Percentiles rank a stretch among this genome's conserved stretches.
Evolutionary conservation across 2,329 filamentous ascomycete species (phyloP).

Genomic region (Clonostachys rosea): DNA sequence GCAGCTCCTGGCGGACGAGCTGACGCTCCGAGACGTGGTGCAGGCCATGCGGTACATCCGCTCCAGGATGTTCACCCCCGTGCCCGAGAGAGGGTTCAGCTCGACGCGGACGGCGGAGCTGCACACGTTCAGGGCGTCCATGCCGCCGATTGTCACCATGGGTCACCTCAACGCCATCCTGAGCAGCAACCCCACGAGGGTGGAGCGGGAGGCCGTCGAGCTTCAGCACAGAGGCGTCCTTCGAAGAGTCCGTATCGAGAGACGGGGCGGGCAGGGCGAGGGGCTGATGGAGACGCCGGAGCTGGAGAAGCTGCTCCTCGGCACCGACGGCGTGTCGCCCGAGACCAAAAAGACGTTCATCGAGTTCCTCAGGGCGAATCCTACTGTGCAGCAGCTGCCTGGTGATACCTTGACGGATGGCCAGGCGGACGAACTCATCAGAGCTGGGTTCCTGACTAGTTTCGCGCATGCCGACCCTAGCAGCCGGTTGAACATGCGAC

Average conservation of each 20-base stretch:
- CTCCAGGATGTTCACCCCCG: conserved; percentile 56
- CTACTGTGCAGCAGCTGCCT: conserved; percentile 27
- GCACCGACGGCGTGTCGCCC: conserved; percentile 26
- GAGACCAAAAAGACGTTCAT: conserved; percentile 46
- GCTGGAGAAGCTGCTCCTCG: conserved; percentile 43
- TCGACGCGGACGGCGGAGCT: conserved; percentile 59
- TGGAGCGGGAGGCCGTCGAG: conserved; percentile 63
- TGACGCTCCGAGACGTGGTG: conserved; percentile 54
- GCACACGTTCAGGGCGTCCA: conserved; percentile 51
- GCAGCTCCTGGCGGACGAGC: conserved; percentile 46
- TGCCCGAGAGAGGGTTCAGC: conserved; percentile 61
- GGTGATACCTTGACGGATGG: conserved; percentile 26
- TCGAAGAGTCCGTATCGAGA: conserved; percentile 58
- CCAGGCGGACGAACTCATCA: conserved; percentile 55
- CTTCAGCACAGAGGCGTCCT: conserved; percentile 52
- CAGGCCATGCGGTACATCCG: conserved; percentile 62
- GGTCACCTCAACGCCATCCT: conserved; percentile 64
- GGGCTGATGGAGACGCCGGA: conserved; percentile 55
- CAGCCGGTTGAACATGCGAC: conserved; percentile 36
- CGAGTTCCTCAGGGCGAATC: conserved; percentile 42
- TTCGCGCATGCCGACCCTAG: conserved; percentile 18
- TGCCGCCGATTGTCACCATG: conserved; percentile 62
- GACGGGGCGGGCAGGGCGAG: conserved; percentile 58
- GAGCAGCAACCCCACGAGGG: conserved; percentile 51
- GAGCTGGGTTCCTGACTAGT: conserved; percentile 63